A percentile compares a stretch with the other conserved stretches of the same genome.
Evolutionary conservation across 306 rosid genomes (phyloP).

Genomic region (Vigna unguiculata): DNA sequence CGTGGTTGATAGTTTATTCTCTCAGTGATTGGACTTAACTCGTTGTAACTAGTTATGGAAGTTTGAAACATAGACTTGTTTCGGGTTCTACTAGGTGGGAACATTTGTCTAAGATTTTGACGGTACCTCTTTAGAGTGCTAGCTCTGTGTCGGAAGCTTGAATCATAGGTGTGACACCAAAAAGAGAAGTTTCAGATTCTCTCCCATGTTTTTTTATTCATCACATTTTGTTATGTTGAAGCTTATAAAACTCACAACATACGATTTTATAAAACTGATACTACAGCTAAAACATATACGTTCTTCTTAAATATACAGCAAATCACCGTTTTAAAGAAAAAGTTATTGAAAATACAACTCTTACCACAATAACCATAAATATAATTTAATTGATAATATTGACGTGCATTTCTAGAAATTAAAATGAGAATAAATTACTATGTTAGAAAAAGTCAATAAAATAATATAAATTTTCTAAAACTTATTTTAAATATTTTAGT

Average conservation of each 20-base stretch:
- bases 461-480: too few species aligned
- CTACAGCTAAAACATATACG: neutral
- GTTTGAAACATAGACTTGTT: neutral
- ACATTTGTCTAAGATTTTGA: neutral
- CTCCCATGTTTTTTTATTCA: neutral
- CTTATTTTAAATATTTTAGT: too few species aligned
- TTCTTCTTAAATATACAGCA: neutral
- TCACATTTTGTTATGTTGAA: neutral
- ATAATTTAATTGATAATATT: too few species aligned
- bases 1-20: neutral
- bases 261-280: neutral
- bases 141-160: neutral
- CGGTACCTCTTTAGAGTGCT: neutral
- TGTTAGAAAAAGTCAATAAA: too few species aligned
- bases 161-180: constrained; percentile 3
- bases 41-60: neutral
- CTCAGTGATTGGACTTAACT: constrained; percentile 7
- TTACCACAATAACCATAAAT: too few species aligned
- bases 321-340: too few species aligned
- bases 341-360: too few species aligned
- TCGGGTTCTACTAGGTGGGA: constrained; percentile 17
- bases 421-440: too few species aligned
- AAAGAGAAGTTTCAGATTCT: constrained; percentile 17
- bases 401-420: too few species aligned
- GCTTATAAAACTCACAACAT: neutral